These are phyloP conservation scores for Proteromonas lacertae DNA, from an alignment of 352 stramenopile genomes.

Conservation along the genomic window DNA sequence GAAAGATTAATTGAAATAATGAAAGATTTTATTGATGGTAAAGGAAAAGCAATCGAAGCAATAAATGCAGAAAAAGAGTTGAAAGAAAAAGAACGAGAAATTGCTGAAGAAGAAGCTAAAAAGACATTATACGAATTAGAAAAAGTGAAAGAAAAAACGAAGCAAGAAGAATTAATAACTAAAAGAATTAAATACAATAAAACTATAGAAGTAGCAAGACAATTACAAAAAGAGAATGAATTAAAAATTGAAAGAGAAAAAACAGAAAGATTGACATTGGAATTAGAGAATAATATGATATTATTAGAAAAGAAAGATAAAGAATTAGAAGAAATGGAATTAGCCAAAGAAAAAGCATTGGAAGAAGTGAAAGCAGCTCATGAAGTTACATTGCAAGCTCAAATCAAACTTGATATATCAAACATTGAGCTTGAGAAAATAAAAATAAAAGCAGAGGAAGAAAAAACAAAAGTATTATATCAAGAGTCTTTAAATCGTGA, in stretches of 20 bases:
- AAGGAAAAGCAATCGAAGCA: not conserved
- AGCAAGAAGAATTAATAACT: constrained; percentile 1
- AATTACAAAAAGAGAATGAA: constrained; percentile 3
- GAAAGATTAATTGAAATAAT: no score
- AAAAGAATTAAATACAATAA: not conserved
- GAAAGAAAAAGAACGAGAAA: constrained; percentile 7
- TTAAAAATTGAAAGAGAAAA: constrained; percentile 4
- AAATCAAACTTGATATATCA: no score
- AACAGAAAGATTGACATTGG: no score
- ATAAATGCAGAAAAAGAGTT: constrained; percentile 6
- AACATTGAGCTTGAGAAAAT: not conserved
- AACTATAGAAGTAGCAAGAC: not conserved
- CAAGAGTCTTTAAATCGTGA: not conserved
- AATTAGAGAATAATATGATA: no score
- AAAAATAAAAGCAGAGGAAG: not conserved
- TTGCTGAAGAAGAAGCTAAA: constrained; percentile 7
- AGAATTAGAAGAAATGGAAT: no score
- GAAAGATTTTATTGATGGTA: no score
- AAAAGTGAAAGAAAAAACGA: constrained; percentile 2
- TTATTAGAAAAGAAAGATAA: no score
- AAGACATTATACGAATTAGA: constrained; percentile 7
- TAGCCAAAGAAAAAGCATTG: no score
- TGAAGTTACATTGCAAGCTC: no score
- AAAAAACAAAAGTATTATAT: not conserved
- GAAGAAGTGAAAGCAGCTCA: no score